Base-by-base conservation (phyloP, 345 rosid species). In the Eucalyptus tenuipes region DNA sequence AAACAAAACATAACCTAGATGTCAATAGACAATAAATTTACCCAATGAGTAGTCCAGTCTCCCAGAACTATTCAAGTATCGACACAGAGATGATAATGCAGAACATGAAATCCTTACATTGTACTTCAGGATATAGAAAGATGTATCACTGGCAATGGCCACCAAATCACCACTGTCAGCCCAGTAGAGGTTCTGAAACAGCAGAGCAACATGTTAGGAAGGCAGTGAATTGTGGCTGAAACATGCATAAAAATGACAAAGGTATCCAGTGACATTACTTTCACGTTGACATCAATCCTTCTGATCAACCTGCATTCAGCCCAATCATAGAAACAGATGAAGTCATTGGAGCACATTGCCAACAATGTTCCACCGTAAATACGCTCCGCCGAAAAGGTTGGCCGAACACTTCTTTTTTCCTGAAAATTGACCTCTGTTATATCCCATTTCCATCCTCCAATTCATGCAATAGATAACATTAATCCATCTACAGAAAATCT, bases 241-340 rank as follows among this genome's bases (percentile, higher is more conserved):
- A 40, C 84, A 20, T 40, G 84, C 47, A 75, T 75, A 53, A 68
- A 86, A 37, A 53, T 50, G 44, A 59, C 20, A 52, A 59, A 33
- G 68, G 87, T 25, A 53, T 16, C 18, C n/a, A 45, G 59, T 86
- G 42, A 33, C 59, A 86, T 93, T 94, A 98, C 99, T 94, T 98
- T 98, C 91, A 98, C 99, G 66, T 92, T 96, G 81, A 98, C 99
- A 90, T 98, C 99, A 91, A 98, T 97, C 87, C 99, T 95, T 87
- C 98, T 95, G 91, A 98, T 98, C 93, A 98, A 92, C 95, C 99
- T 94, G 93, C 99, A 98, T 88, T 97, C 99, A 92, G 98, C 96
- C 99, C 99, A 98, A 93, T 98, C 99, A 91, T 97, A 98, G 89
- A 98, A 98, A 93, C 99, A 98, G 91, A 98, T 98, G 90, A 98